Evolutionary conservation across 768 basidiomycete genomes (phyloP), one percentile per base, ranked within the genome.

Genomic region (Paxillus ammoniavirescens): DNA sequence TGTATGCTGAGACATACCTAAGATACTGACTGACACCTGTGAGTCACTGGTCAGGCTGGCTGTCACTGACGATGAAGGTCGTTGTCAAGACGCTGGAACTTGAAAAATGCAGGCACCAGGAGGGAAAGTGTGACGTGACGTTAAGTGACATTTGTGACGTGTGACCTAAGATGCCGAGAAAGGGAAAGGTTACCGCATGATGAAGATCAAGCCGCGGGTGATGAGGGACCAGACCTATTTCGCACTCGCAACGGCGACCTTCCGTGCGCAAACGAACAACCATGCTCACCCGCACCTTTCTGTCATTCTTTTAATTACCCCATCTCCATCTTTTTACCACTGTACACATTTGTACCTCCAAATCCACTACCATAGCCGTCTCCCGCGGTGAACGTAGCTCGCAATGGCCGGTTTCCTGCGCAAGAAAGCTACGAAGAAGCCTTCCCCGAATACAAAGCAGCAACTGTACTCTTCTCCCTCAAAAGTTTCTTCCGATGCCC

Each of bases 351-450:
- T 18, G 18, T 23, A 28, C 49, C 46, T 47, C 33, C 36, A 18
- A 18, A 38, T 18, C 45, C 45, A 23, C 45, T 18, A 33, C 45
- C 7, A 8, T 15, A 26, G 26, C 43, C 43, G 43, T 31, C 43
- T 13, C 26, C 26, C 12, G 28, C 43, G 26, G 36, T 28, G 38
- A 42, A 40, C 15, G 21, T 47, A 54, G 53, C 53, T 42, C 55
- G 66, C 70, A 66, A 82, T 83, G 82, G 76, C 78, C 60, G 75
- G 75, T 65, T 82, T 83, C 71, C 72, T 82, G 67, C 82, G 78
- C 72, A 82, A 72, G 72, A 81, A 79, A 63, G 55, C 61, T 10
- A 79, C 73, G 50, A 54, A 53, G 41, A 42, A 18, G 6, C n/a
- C 2, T 42, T 35, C 8, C 37, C 52, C 40, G n/a, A 45, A 47